These are phyloP conservation scores for Hypoxylon cercidicola DNA, from an alignment of 495 filamentous ascomycete genomes.

Conservation along the genomic window DNA sequence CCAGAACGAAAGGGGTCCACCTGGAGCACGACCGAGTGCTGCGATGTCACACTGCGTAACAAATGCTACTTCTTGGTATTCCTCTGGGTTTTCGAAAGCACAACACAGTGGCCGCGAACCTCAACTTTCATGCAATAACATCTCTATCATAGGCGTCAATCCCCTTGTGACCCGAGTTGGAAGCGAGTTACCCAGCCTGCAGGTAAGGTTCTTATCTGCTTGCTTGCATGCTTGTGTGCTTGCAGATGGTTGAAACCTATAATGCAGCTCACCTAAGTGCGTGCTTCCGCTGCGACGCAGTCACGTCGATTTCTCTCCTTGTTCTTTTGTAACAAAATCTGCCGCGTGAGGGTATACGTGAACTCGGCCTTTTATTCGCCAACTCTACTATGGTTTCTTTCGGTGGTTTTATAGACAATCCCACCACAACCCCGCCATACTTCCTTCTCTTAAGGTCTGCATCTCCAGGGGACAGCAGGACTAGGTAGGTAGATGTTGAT, in stretches of 20 bases:
- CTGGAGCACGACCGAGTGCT: neutral
- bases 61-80: conserved; percentile 5
- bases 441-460: neutral
- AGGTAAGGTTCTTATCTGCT: conserved; percentile 18
- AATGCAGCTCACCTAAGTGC: conserved; percentile 10
- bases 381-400: conserved; percentile 1
- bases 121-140: neutral
- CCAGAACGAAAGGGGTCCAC: conserved; percentile 4
- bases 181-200: conserved; percentile 12
- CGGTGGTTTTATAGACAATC: neutral
- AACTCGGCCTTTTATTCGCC: conserved; percentile 10
- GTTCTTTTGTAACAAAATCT: neutral
- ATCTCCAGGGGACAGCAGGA: neutral
- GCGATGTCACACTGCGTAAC: conserved; percentile 25
- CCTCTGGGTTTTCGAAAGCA: conserved; percentile 16
- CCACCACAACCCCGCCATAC: conserved; percentile 8
- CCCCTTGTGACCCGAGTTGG: conserved; percentile 6
- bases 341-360: neutral
- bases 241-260: conserved; percentile 9
- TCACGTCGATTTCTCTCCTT: neutral
- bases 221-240: neutral
- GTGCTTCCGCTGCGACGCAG: conserved; percentile 10
- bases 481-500: no score
- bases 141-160: conserved; percentile 4
- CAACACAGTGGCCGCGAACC: conserved; percentile 11